Base-by-base conservation (phyloP, 192 early-diverging fungal genomes). In the Entomortierella beljakovae region DNA sequence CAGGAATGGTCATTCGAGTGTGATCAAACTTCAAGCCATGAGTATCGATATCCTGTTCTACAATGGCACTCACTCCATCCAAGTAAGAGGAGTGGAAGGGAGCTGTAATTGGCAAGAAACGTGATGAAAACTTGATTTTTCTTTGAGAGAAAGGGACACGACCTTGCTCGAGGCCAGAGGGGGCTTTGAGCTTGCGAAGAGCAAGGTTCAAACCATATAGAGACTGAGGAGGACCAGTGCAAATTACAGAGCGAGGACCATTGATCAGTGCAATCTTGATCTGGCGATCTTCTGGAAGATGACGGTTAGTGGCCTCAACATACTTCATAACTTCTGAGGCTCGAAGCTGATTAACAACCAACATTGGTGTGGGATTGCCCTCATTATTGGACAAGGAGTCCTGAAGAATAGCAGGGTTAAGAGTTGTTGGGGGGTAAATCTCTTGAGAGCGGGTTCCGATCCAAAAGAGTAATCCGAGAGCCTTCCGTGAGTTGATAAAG, bases 351-450 rank as follows among this genome's bases (percentile, higher is more conserved):
- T 90, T 91, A 66, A 98, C 86, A 64, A 92, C 90, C 64, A 98
- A 86, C 97, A 98, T 98, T 50, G 94, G 94, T 9, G 93, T 93
- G 6, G 95, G 96, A 29, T 91, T 92, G 56, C 96, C 97, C 81
- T 98, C 97, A 65, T 92, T 90, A 86, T 93, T 93, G 63, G 82
- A 84, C 34, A 96, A 86, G 26, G 94, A 97, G 77, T 96, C 97
- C 81, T 96, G 90, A 29, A 96, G 82, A 74, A 98, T 94, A 62
- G 88, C 90, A 57, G 95, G 94, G 86, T 95, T 91, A 42, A 94
- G 82, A 33, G 93, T 93, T 23, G 92, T 95, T 25, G 86, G 83
- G 32, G 94, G 94, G 67, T 88, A 92, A 1, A 91, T 89, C 64
- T 90, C 82, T 80, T 96, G 92, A 18, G 97, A 83, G 23, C 94